phyloP scores from a whole-genome alignment of 371 early-diverging fungal genomes.

The Mucor circinelloides region DNA sequence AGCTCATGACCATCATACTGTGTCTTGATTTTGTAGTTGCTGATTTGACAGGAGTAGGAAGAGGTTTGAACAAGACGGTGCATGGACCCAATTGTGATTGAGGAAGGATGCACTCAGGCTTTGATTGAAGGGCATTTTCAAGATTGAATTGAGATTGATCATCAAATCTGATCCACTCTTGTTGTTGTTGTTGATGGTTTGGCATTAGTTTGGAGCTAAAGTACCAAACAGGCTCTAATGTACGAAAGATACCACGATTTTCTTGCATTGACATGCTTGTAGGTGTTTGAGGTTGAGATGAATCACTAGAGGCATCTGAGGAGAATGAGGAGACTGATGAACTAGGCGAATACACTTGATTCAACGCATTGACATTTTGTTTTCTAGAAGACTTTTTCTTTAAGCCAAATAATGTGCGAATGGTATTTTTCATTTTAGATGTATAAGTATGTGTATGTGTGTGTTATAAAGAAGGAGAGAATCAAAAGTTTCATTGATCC shows the following conservation, averaged over 20 bases:
- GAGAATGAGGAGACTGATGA: conserved; percentile 34
- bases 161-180: conserved; percentile 39
- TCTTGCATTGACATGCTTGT: conserved; percentile 26
- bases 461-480: conserved; percentile 1
- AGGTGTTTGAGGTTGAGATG: conserved; percentile 30
- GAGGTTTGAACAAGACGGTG: conserved; percentile 21
- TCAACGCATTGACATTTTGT: conserved; percentile 2
- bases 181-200: background rate
- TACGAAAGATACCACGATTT: conserved; percentile 45
- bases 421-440: conserved; percentile 7
- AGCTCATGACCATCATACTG: conserved; percentile 8
- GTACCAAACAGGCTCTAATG: conserved; percentile 48
- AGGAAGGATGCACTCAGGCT: conserved; percentile 19
- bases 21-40: conserved; percentile 5
- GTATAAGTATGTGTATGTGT: background rate
- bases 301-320: conserved; percentile 18
- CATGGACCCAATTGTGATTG: conserved; percentile 25
- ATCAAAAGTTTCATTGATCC: background rate
- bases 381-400: conserved; percentile 14
- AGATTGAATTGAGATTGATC: conserved; percentile 26
- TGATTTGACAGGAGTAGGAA: background rate
- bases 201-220: conserved; percentile 21
- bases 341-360: conserved; percentile 5
- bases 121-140: conserved; percentile 19
- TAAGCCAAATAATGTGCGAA: conserved; percentile 18